These are phyloP conservation scores for Striga hermonthica DNA, from an alignment of 305 asterid species.

Conservation along the genomic window DNA sequence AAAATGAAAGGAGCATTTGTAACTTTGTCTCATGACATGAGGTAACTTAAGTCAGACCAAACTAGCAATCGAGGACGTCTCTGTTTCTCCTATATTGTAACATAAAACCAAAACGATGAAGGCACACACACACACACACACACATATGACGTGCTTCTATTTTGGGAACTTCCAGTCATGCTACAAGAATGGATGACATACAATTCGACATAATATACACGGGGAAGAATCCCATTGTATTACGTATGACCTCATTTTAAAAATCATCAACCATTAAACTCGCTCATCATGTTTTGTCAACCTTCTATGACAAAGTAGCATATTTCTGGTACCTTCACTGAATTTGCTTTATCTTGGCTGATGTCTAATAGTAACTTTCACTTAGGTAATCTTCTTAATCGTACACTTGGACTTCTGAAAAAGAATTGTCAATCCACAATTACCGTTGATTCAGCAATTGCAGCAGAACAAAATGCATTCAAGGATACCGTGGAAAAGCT, in stretches of 20 bases:
- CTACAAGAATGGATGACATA: no score
- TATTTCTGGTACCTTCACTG: slow-evolving; percentile 14
- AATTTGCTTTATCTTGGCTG: slow-evolving; percentile 9
- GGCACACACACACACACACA: background rate
- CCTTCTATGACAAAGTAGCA: background rate
- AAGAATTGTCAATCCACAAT: slow-evolving; percentile 57
- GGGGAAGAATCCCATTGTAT: no score
- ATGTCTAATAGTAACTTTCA: slow-evolving; percentile 27
- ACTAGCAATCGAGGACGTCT: background rate
- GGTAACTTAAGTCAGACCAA: background rate
- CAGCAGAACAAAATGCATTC: slow-evolving; percentile 50
- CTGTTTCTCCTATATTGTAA: background rate
- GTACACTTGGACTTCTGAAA: slow-evolving; percentile 59
- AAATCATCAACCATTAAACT: no score
- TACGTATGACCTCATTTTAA: no score
- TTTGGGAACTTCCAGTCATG: background rate
- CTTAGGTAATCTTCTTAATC: slow-evolving; percentile 65
- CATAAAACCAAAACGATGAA: slow-evolving; percentile 17
- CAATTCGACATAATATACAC: no score
- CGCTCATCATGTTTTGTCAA: background rate
- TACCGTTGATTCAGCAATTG: slow-evolving; percentile 45
- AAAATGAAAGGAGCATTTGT: background rate
- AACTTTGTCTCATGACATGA: background rate
- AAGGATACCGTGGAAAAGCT: slow-evolving; percentile 53
- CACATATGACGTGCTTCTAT: background rate